These are phyloP conservation scores for Cladosporium sp. DNA, from an alignment of 2,329 filamentous ascomycete genomes.

Conservation along the genomic window DNA sequence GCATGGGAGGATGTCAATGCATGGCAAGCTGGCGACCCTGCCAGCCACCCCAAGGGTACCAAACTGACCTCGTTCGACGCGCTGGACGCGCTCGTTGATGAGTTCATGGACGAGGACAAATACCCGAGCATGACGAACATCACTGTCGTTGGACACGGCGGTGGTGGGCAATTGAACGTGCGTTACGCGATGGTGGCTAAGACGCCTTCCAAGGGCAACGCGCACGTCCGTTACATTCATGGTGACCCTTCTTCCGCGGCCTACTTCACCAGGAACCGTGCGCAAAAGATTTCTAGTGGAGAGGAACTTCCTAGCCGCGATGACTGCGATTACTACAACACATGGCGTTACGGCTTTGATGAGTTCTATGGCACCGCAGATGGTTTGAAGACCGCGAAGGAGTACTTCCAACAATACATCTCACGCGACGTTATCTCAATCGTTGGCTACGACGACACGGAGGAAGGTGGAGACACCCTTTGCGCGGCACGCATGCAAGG, in stretches of 20 bases:
- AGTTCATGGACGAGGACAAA: slow-evolving; percentile 7
- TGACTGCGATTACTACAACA: slow-evolving; percentile 8
- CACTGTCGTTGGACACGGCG: slow-evolving; percentile 8
- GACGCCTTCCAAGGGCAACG: slow-evolving; percentile 1
- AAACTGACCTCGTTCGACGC: slow-evolving; percentile 8
- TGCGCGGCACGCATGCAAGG: slow-evolving; percentile 8
- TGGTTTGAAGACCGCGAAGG: slow-evolving; percentile 7
- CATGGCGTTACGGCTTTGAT: slow-evolving; percentile 7
- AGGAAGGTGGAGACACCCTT: background rate
- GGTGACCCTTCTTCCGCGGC: slow-evolving; percentile 4
- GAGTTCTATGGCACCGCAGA: slow-evolving; percentile 8
- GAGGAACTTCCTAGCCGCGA: slow-evolving; percentile 4
- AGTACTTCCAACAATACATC: slow-evolving; percentile 11
- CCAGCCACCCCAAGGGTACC: slow-evolving; percentile 5
- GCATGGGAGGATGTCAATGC: slow-evolving; percentile 11
- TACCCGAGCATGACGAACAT: slow-evolving; percentile 12
- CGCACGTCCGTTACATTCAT: slow-evolving; percentile 8
- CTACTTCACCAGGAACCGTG: slow-evolving; percentile 11
- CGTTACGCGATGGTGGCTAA: slow-evolving; percentile 7
- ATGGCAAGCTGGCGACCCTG: slow-evolving; percentile 9
- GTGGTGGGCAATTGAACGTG: slow-evolving; percentile 6
- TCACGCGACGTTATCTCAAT: slow-evolving; percentile 6
- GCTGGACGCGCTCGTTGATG: slow-evolving; percentile 7
- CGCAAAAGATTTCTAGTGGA: background rate
- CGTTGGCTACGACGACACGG: slow-evolving; percentile 7